phyloP scores from a whole-genome alignment of 192 early-diverging fungal species.

The Helicostylum pulchrum region DNA sequence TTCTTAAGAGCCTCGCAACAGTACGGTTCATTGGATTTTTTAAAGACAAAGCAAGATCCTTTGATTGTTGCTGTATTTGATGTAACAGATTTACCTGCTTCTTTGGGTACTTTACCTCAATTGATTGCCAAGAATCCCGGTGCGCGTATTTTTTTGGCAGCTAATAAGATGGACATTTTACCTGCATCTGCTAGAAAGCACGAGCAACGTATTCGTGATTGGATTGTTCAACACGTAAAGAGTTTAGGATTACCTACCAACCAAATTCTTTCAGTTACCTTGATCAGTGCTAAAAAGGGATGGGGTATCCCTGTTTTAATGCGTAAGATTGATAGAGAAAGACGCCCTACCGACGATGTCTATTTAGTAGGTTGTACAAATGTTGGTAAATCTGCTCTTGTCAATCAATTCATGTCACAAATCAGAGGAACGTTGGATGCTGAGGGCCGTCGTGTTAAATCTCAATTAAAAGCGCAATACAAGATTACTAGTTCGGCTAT shows the following conservation, averaged over 20 bases:
- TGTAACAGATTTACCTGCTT: slow-evolving; percentile 65
- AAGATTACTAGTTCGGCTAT: slow-evolving; percentile 57
- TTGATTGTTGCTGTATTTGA: slow-evolving; percentile 63
- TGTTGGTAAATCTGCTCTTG: slow-evolving; percentile 74
- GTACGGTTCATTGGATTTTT: slow-evolving; percentile 50
- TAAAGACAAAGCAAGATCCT: slow-evolving; percentile 49
- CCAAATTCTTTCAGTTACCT: slow-evolving; percentile 39
- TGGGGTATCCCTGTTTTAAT: slow-evolving; percentile 50
- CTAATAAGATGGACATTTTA: slow-evolving; percentile 71
- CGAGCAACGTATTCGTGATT: slow-evolving; percentile 49
- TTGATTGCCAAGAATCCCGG: slow-evolving; percentile 35
- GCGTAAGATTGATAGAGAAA: slow-evolving; percentile 38
- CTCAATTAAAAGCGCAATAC: slow-evolving; percentile 32
- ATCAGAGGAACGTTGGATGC: slow-evolving; percentile 37
- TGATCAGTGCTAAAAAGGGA: slow-evolving; percentile 63
- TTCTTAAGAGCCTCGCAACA: slow-evolving; percentile 44
- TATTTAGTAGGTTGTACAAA: slow-evolving; percentile 75
- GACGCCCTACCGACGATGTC: slow-evolving; percentile 48
- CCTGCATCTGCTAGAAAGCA: slow-evolving; percentile 47
- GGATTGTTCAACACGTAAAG: slow-evolving; percentile 48
- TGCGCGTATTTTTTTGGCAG: slow-evolving; percentile 55
- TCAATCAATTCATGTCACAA: slow-evolving; percentile 62
- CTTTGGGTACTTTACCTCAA: slow-evolving; percentile 47
- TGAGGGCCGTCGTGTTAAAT: neutral
- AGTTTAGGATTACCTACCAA: slow-evolving; percentile 31